Evolutionary conservation across 2,329 filamentous ascomycete species (phyloP).

Genomic region (Neofusicoccum sp.): DNA sequence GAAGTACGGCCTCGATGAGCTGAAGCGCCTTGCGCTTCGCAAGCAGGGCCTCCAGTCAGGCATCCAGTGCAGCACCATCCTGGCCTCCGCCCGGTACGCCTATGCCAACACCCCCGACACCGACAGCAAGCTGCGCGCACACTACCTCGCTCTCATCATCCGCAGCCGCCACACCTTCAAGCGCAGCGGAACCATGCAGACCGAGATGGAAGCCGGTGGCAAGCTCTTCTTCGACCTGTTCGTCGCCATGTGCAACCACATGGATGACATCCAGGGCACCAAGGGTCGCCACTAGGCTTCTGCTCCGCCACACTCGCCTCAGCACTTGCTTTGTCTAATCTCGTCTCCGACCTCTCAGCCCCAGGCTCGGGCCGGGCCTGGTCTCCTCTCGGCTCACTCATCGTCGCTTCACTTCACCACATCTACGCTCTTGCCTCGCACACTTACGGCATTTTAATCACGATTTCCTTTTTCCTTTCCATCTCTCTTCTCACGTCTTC

Average conservation of each 20-base stretch:
- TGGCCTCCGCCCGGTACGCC: slow-evolving; percentile 84
- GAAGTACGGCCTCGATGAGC: slow-evolving; percentile 78
- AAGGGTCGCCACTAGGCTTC: not conserved
- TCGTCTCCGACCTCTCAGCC: not conserved
- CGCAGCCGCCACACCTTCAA: slow-evolving; percentile 87
- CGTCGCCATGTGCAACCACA: slow-evolving; percentile 89
- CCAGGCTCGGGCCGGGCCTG: not conserved
- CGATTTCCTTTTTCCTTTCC: slow-evolving; percentile 3
- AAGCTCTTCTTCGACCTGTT: slow-evolving; percentile 93
- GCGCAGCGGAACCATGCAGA: slow-evolving; percentile 91
- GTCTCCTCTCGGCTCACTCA: not conserved
- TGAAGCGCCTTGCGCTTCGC: slow-evolving; percentile 80
- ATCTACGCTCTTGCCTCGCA: not conserved
- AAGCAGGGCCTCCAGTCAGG: slow-evolving; percentile 89
- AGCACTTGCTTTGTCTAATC: not conserved
- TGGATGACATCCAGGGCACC: slow-evolving; percentile 47
- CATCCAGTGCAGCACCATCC: slow-evolving; percentile 81
- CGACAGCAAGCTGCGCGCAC: slow-evolving; percentile 86
- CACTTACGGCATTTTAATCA: slow-evolving; percentile 11
- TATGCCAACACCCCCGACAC: slow-evolving; percentile 87
- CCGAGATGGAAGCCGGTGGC: slow-evolving; percentile 87
- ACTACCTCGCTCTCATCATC: slow-evolving; percentile 92
- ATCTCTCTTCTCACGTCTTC: not conserved
- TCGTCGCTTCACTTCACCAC: not conserved
- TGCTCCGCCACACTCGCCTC: not conserved